A percentile compares a stretch with the other conserved stretches of the same genome.
These are phyloP conservation scores for Quercus lobata DNA, from an alignment of 331 rosid species.

Conservation along the genomic window DNA sequence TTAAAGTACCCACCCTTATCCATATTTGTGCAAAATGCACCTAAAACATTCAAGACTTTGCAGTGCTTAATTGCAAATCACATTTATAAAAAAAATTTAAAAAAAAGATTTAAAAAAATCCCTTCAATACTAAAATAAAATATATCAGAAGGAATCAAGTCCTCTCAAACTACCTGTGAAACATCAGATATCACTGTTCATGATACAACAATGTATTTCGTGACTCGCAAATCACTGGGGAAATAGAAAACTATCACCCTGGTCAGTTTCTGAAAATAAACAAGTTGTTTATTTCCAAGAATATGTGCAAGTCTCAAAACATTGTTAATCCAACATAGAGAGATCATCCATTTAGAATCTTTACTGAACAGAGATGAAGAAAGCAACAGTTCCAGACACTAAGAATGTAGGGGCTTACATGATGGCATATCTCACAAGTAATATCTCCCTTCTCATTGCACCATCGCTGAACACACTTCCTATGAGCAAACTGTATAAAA, in stretches of 20 bases:
- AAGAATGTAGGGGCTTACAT: conserved; percentile 31
- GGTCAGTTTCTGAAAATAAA: background rate
- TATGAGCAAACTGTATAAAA: conserved; percentile 56
- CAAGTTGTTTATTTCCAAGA: conserved; percentile 3
- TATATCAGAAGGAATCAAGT: background rate
- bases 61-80: background rate
- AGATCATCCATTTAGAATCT: background rate
- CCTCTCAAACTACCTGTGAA: background rate
- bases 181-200: background rate
- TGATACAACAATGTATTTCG: background rate
- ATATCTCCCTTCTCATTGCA: conserved; percentile 67
- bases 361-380: background rate
- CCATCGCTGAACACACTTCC: conserved; percentile 63
- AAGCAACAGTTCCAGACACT: background rate
- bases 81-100: background rate
- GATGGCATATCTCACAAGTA: conserved; percentile 58
- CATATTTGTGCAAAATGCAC: background rate
- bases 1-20: background rate
- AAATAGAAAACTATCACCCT: background rate
- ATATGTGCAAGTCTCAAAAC: background rate
- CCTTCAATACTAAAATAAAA: background rate
- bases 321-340: background rate
- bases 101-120: background rate
- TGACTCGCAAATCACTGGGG: background rate
- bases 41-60: background rate